Evolutionary conservation across 768 basidiomycete species (phyloP).

Genomic region (Clitopilus hobsonii): DNA sequence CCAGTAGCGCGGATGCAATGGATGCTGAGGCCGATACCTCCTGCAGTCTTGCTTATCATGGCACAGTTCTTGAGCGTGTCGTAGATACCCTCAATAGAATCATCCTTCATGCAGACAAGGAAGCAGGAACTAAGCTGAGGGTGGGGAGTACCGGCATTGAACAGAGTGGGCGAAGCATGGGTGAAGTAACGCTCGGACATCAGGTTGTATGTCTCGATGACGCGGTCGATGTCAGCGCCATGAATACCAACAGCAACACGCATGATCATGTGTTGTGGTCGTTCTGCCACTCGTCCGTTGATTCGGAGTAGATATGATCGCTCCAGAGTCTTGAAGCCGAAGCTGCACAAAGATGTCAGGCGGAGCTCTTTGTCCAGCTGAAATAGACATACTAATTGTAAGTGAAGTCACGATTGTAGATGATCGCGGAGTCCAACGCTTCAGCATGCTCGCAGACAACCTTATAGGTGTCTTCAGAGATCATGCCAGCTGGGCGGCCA

Average conservation of each 20-base stretch:
- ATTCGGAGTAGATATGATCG: slow-evolving; percentile 95
- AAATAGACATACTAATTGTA: slow-evolving; percentile 75
- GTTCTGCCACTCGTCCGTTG: slow-evolving; percentile 91
- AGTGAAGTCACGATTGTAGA: slow-evolving; percentile 97
- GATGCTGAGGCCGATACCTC: slow-evolving; percentile 94
- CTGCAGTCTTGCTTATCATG: slow-evolving; percentile 99
- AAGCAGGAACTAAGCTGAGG: slow-evolving; percentile 97
- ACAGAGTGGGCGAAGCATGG: slow-evolving; percentile 94
- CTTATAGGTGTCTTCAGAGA: slow-evolving; percentile 82
- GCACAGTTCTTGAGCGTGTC: slow-evolving; percentile 98
- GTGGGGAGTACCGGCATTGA: slow-evolving; percentile 95
- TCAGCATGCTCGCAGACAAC: slow-evolving; percentile 79
- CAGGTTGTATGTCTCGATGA: slow-evolving; percentile 87
- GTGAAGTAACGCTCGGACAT: slow-evolving; percentile 99
- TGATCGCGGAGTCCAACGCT: slow-evolving; percentile 86
- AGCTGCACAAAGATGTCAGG: slow-evolving; percentile 39
- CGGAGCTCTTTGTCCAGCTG: not conserved
- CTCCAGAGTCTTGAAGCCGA: slow-evolving; percentile 99
- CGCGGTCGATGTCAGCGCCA: slow-evolving; percentile 82
- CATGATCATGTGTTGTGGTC: slow-evolving; percentile 99
- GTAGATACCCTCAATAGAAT: slow-evolving; percentile 98
- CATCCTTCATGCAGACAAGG: slow-evolving; percentile 97
- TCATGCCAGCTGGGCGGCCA: slow-evolving; percentile 81
- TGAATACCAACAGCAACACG: slow-evolving; percentile 98
- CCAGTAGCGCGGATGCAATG: slow-evolving; percentile 96